phyloP scores from a whole-genome alignment of 495 filamentous ascomycete species.

The Daldinia grandis region DNA sequence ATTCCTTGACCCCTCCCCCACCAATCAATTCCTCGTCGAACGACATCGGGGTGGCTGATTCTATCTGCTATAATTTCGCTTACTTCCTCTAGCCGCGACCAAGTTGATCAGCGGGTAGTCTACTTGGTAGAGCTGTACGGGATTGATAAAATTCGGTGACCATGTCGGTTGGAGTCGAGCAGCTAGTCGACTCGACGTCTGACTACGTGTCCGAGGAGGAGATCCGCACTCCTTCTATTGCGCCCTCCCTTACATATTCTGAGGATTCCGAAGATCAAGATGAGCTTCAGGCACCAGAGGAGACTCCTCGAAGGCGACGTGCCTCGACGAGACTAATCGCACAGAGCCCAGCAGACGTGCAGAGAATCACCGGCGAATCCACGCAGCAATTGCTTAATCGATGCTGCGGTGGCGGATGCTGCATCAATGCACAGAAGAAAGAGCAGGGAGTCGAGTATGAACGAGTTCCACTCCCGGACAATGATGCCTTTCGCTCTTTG shows the following conservation, averaged over 20 bases:
- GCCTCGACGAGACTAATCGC: constrained; percentile 84
- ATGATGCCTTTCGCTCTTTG: constrained; percentile 82
- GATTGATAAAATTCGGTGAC: constrained; percentile 4
- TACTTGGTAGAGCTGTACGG: background rate
- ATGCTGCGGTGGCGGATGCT: constrained; percentile 97
- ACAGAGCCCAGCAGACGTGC: constrained; percentile 76
- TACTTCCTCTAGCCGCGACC: too few relatives aligned
- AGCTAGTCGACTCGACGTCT: constrained; percentile 32
- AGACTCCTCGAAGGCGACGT: constrained; percentile 63
- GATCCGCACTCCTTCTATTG: constrained; percentile 47
- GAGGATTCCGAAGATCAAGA: constrained; percentile 58
- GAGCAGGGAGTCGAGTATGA: constrained; percentile 63
- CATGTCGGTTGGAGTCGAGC: constrained; percentile 35
- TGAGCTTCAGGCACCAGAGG: constrained; percentile 40
- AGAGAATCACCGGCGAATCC: constrained; percentile 70
- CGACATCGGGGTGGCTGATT: constrained; percentile 6
- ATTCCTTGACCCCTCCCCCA: constrained; percentile 26
- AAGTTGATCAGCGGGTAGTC: background rate
- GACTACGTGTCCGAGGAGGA: constrained; percentile 52
- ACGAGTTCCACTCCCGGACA: constrained; percentile 74
- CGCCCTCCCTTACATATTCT: constrained; percentile 61
- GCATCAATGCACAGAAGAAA: constrained; percentile 69
- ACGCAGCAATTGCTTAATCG: constrained; percentile 68
- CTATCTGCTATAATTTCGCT: background rate
- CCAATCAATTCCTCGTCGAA: constrained; percentile 14